These are phyloP conservation scores for Lipomyces spencermartinsiae DNA, from an alignment of 805 yeast genomes.

Conservation along the genomic window DNA sequence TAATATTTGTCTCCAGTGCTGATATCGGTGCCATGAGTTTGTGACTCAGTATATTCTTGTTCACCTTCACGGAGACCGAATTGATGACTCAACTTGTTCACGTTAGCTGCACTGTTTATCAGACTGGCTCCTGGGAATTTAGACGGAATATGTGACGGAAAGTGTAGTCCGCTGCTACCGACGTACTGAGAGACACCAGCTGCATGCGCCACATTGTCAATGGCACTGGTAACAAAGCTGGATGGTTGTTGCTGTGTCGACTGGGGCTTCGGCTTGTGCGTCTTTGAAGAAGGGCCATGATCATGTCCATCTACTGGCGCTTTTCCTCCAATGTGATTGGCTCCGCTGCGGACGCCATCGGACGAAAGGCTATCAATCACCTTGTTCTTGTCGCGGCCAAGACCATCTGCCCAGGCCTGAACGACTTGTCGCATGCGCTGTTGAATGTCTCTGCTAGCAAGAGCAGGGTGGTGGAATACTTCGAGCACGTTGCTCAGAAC, in stretches of 20 bases:
- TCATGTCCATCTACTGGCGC: slow-evolving; percentile 15
- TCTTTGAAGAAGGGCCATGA: slow-evolving; percentile 9
- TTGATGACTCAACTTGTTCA: neutral
- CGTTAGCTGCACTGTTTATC: neutral
- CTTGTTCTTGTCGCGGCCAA: slow-evolving; percentile 21
- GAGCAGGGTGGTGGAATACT: slow-evolving; percentile 40
- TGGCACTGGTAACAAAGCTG: neutral
- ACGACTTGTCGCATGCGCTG: slow-evolving; percentile 34
- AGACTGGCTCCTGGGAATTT: neutral
- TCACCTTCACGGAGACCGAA: slow-evolving; percentile 12
- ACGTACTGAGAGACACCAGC: slow-evolving; percentile 19
- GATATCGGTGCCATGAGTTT: neutral
- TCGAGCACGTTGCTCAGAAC: slow-evolving; percentile 30
- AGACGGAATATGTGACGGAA: neutral
- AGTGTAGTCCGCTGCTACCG: slow-evolving; percentile 1
- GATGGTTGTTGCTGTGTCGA: slow-evolving; percentile 9
- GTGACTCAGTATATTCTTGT: neutral
- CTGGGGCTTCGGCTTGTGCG: slow-evolving; percentile 11
- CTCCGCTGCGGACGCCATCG: slow-evolving; percentile 35
- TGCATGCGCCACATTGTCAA: slow-evolving; percentile 8
- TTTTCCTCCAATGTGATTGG: slow-evolving; percentile 32
- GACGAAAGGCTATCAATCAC: slow-evolving; percentile 29
- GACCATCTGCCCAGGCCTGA: slow-evolving; percentile 29
- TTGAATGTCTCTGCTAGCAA: slow-evolving; percentile 31
- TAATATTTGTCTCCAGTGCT: neutral